phyloP scores from a whole-genome alignment of 805 yeast species.

The Pichia gijzeniarum region DNA sequence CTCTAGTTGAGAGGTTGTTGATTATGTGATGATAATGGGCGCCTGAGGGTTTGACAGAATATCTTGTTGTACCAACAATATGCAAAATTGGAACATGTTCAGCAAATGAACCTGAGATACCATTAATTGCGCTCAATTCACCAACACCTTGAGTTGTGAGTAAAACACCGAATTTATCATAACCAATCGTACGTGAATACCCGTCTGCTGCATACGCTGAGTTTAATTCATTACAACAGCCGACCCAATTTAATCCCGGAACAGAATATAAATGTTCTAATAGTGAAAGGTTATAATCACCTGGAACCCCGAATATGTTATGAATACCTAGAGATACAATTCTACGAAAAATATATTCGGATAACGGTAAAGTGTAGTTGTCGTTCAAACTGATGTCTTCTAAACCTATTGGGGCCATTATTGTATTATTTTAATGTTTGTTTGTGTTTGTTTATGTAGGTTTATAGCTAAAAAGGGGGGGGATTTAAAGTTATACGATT shows the following conservation, averaged over 20 bases:
- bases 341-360: conserved; percentile 60
- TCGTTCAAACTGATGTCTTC: background rate
- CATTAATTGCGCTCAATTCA: conserved; percentile 78
- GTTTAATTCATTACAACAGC: conserved; percentile 83
- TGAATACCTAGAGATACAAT: conserved; percentile 48
- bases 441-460: background rate
- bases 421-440: background rate
- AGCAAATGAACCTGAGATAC: conserved; percentile 75
- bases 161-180: conserved; percentile 51
- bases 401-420: conserved; percentile 20
- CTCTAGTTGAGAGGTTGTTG: conserved; percentile 38
- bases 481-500: background rate
- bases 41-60: conserved; percentile 19
- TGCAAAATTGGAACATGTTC: conserved; percentile 77
- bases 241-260: conserved; percentile 57
- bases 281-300: conserved; percentile 63
- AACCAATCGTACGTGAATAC: conserved; percentile 53
- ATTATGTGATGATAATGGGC: conserved; percentile 54
- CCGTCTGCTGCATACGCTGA: conserved; percentile 92
- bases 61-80: conserved; percentile 75
- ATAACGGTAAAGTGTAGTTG: conserved; percentile 38
- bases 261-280: conserved; percentile 60
- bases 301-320: conserved; percentile 73
- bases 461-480: background rate
- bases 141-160: conserved; percentile 86